phyloP scores from a whole-genome alignment of 768 basidiomycete species.

The Tremella fuciformis region DNA sequence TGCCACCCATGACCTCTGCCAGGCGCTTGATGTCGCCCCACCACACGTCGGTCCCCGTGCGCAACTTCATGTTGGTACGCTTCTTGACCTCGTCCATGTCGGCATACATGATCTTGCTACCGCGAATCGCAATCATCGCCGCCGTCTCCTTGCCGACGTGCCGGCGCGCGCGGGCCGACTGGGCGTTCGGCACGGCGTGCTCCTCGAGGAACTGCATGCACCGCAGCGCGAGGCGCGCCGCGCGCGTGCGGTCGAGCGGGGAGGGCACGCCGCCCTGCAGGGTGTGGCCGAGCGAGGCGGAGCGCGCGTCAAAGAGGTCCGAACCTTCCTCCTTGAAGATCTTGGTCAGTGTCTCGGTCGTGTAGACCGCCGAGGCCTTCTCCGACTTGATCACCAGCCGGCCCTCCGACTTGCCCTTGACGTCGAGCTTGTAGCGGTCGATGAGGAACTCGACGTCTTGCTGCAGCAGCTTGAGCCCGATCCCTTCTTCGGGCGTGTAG shows the following conservation, averaged over 20 bases:
- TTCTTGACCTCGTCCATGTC: slow-evolving; percentile 76
- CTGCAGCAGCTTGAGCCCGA: slow-evolving; percentile 74
- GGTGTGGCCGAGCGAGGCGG: slow-evolving; percentile 94
- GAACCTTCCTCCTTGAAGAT: slow-evolving; percentile 96
- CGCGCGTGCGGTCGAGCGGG: slow-evolving; percentile 87
- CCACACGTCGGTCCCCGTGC: slow-evolving; percentile 74
- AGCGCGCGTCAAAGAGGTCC: slow-evolving; percentile 83
- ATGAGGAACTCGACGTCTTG: slow-evolving; percentile 85
- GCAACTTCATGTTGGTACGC: slow-evolving; percentile 86
- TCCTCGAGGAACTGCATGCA: slow-evolving; percentile 93
- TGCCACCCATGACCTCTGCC: slow-evolving; percentile 66
- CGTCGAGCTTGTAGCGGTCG: slow-evolving; percentile 77
- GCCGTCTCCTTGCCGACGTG: slow-evolving; percentile 54
- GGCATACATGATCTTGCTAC: slow-evolving; percentile 74
- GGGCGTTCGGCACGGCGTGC: slow-evolving; percentile 62
- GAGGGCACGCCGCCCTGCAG: slow-evolving; percentile 94
- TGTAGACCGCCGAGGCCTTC: slow-evolving; percentile 79
- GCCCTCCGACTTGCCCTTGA: slow-evolving; percentile 85
- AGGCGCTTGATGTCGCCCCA: slow-evolving; percentile 70
- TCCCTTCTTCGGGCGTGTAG: slow-evolving; percentile 90
- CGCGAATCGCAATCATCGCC: slow-evolving; percentile 87
- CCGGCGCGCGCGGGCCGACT: slow-evolving; percentile 58
- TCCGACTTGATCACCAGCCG: slow-evolving; percentile 93
- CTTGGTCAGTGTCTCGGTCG: slow-evolving; percentile 83
- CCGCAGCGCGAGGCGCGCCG: slow-evolving; percentile 80